phyloP scores from a whole-genome alignment of 495 filamentous ascomycete genomes.

The Neurospora sp. region DNA sequence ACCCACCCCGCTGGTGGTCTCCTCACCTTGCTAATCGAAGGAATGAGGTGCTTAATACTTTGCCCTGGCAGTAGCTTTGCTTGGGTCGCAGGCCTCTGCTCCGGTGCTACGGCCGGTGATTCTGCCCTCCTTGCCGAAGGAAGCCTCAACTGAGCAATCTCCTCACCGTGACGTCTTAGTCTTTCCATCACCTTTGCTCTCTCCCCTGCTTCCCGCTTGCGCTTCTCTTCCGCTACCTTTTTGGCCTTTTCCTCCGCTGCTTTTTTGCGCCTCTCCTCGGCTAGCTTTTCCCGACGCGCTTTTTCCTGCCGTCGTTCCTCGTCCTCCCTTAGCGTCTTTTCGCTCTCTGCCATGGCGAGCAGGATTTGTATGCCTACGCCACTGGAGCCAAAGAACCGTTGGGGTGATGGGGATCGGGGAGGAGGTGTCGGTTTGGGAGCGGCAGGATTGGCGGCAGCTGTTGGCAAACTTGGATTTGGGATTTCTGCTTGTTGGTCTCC shows the following conservation, averaged over 20 bases:
- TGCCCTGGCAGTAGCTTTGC: background rate
- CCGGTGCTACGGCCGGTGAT: background rate
- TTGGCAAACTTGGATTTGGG: background rate
- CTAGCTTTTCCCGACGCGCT: background rate
- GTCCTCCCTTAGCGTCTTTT: constrained; percentile 6
- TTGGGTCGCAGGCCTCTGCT: background rate
- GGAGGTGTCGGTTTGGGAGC: background rate
- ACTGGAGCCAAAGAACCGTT: constrained; percentile 8
- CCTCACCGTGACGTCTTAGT: background rate
- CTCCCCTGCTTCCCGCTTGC: background rate
- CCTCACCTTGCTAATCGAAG: background rate
- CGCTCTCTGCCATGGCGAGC: background rate
- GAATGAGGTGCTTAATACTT: background rate
- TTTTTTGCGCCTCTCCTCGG: background rate
- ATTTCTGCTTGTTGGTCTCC: background rate
- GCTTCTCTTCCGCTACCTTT: background rate
- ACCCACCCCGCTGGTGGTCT: background rate
- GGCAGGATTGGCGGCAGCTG: background rate
- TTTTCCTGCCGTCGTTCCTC: constrained; percentile 1
- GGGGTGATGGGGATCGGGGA: background rate
- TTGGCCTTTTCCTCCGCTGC: background rate
- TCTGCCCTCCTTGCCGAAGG: background rate
- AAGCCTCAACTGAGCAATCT: background rate
- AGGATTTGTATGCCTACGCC: constrained; percentile 3
- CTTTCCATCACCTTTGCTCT: background rate